Base-by-base conservation (phyloP, 2,329 filamentous ascomycete species). In the Botryotinia globosa region DNA sequence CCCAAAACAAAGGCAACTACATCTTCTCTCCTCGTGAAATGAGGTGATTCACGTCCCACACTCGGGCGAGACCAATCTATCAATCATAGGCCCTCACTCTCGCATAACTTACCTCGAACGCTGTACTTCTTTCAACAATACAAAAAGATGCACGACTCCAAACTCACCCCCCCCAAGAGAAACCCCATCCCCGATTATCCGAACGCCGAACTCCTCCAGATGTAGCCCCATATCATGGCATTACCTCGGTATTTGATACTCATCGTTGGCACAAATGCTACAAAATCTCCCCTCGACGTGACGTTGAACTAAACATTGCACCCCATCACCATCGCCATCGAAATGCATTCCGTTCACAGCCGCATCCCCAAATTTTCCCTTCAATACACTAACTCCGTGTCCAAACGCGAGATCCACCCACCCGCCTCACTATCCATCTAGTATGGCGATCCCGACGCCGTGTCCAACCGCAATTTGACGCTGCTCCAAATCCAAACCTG, bases 381-480 rank as follows among this genome's bases (percentile, higher is more conserved):
- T 1, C 8, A 7, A 34, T 34, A 2, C 8, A 22, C 29, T 4
- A 32, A 34, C 22, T 4, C 29, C 56, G 56, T 58, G 4, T 22
- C 9, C 34, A 5, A 58, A 34, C 10, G 29, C 29, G 18, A 22
- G 29, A 34, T n/a, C 29, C 62, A 65, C 62, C 10, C 62, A 48
- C 25, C 62, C 62, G 42, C 62, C 62, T 65, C 42, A 65, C 62
- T 48, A 37, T 65, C 14, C 1, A 22, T 48, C 44, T 58, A 34
- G 29, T 32, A 65, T n/a, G 62, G 29, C 62, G 62, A 65, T 65
- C 42, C 62, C 62, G 62, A 25, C 18, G 62, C 44, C 62, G 62
- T 65, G 42, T 48, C 9, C 62, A 34, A 22, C 62, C 20, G 29
- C 34, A 14, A 34, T 34, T 34, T 25, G 22, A 45, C 22, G 14